Evolutionary conservation across 371 early-diverging fungal genomes (phyloP), one percentile per base, ranked within the genome.

Genomic region (Mucor racemosus): DNA sequence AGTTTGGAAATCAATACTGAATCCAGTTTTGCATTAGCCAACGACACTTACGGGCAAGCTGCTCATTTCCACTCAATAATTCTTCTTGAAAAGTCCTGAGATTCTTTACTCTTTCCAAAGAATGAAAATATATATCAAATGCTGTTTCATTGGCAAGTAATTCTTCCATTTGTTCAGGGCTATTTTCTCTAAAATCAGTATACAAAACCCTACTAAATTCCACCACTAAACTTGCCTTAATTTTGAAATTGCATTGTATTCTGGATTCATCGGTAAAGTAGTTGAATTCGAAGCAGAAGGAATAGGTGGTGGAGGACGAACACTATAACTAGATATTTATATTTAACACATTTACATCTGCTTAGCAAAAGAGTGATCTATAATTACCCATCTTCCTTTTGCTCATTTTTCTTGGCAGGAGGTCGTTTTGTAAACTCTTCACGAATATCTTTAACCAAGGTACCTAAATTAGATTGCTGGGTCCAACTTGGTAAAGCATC

Each of bases 61-160:
- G 79, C 13, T 86, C 86, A 40, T 88, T 88, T 46, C 86, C 88
- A 50, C 76, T 79, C 74, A 84, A 74, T 48, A 83, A 70, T 19
- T 85, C 88, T 50, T 80, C 78, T 68, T 84, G 84, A 33, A 85
- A 79, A 0, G 81, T 80, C 58, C 84, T 81, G 56, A 79, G 69
- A 40, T 80, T 79, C 55, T 78, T 72, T n/a, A 88, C 83, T 38
- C 81, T 74, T 3, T 88, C 85, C 6, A 86, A 60, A 1, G 81
- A 76, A 60, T 85, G 74, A 62, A 88, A 80, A 69, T 84, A 88
- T 46, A 85, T 62, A 7, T 86, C 84, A 55, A 86, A 88, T n/a
- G 86, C 86, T 26, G 76, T 68, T 41, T 84, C 84, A 57, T 78
- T 83, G 7, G 78, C 67, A 44, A 86, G 62, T 6, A 85, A 64